Evolutionary conservation across 1,284 basidiomycete genomes (phyloP).

Genomic region (Meira miltonrushii): DNA sequence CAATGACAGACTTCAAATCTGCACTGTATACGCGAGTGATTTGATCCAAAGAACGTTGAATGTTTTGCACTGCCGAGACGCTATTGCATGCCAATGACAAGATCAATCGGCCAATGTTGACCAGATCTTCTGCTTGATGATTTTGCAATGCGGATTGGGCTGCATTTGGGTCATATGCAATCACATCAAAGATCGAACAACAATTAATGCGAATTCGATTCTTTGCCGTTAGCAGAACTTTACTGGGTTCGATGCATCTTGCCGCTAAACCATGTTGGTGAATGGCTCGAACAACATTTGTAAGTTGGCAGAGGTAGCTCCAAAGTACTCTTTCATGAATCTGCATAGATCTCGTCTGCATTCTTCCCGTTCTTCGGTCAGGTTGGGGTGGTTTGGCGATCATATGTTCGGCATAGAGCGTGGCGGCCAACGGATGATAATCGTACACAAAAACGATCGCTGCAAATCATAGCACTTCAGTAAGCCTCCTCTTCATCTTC

Average conservation of each 20-base stretch:
- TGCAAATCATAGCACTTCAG: constrained; percentile 47
- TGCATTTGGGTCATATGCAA: constrained; percentile 34
- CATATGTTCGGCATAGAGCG: constrained; percentile 68
- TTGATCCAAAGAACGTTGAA: constrained; percentile 71
- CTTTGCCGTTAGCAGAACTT: constrained; percentile 80
- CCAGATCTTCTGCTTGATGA: constrained; percentile 73
- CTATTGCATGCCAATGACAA: constrained; percentile 73
- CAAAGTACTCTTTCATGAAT: constrained; percentile 81
- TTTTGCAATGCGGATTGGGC: constrained; percentile 17
- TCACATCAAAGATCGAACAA: constrained; percentile 49
- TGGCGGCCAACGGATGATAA: constrained; percentile 79
- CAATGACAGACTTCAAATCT: constrained; percentile 73
- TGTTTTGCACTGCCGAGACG: constrained; percentile 61
- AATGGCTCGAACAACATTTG: constrained; percentile 75
- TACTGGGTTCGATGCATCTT: constrained; percentile 76
- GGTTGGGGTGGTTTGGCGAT: constrained; percentile 54
- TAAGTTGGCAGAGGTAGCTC: constrained; percentile 89
- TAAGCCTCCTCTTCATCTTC: not conserved
- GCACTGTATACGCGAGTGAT: constrained; percentile 70
- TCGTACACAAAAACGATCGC: constrained; percentile 89
- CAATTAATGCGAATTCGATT: constrained; percentile 61
- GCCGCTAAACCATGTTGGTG: constrained; percentile 79
- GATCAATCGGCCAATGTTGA: constrained; percentile 78
- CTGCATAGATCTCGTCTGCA: constrained; percentile 46
- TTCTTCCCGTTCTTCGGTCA: constrained; percentile 47